These are phyloP conservation scores for Cladosporium sp. DNA, from an alignment of 2,329 filamentous ascomycete species.

Conservation along the genomic window DNA sequence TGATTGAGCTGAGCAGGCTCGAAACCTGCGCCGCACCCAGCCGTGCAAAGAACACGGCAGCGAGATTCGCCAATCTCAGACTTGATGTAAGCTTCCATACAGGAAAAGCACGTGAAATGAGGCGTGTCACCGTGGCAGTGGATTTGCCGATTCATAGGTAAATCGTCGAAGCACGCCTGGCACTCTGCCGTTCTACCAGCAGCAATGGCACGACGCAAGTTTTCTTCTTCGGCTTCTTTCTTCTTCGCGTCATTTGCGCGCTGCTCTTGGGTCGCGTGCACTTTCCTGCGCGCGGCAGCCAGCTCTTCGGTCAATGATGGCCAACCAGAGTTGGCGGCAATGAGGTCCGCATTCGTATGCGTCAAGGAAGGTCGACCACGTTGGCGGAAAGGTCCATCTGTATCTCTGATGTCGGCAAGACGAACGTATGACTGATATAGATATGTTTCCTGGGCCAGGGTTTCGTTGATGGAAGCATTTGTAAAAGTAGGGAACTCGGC, in stretches of 20 bases:
- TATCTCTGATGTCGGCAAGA: constrained; percentile 27
- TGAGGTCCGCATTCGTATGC: constrained; percentile 21
- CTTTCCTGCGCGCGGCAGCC: constrained; percentile 28
- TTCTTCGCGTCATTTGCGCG: constrained; percentile 19
- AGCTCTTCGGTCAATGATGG: constrained; percentile 29
- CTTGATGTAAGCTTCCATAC: constrained; percentile 61
- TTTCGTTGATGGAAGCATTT: constrained; percentile 31
- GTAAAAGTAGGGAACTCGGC: constrained; percentile 39
- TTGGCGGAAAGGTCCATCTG: constrained; percentile 5
- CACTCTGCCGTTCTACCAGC: constrained; percentile 58
- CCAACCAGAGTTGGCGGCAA: constrained; percentile 20
- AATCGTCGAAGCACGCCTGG: constrained; percentile 61
- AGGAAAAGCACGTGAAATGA: constrained; percentile 68
- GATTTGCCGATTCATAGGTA: constrained; percentile 62
- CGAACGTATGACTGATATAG: constrained; percentile 36
- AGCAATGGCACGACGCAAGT: constrained; percentile 29
- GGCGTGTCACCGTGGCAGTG: constrained; percentile 55
- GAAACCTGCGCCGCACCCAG: constrained; percentile 62
- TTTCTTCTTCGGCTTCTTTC: constrained; percentile 32
- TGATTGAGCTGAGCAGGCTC: constrained; percentile 48
- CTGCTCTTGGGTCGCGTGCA: constrained; percentile 18
- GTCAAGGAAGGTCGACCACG: constrained; percentile 19
- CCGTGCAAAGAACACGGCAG: constrained; percentile 62
- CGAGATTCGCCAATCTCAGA: constrained; percentile 64
- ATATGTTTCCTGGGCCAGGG: constrained; percentile 27